These are phyloP conservation scores for Hibiscus trionum DNA, from an alignment of 345 rosid species.

Conservation along the genomic window DNA sequence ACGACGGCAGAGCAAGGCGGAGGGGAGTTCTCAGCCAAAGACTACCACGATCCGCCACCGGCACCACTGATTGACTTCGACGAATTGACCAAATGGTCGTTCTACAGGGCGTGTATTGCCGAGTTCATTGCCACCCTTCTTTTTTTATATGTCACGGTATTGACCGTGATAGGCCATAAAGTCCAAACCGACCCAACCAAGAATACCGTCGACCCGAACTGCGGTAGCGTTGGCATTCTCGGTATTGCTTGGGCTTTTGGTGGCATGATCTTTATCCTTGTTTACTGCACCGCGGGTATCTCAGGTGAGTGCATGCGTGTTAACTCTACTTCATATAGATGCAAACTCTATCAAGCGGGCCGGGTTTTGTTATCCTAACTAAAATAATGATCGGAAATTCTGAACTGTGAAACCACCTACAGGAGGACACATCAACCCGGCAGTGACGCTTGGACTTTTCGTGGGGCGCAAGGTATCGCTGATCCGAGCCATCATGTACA, in stretches of 20 bases:
- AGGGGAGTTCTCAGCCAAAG: conserved; percentile 42
- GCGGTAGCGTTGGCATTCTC: conserved; percentile 77
- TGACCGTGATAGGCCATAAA: conserved; percentile 76
- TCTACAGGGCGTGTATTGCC: conserved; percentile 68
- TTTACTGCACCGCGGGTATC: conserved; percentile 82
- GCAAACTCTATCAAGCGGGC: too few species aligned
- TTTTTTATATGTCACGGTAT: conserved; percentile 62
- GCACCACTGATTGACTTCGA: conserved; percentile 50
- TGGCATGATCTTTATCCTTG: conserved; percentile 53
- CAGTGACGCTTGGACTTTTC: conserved; percentile 56
- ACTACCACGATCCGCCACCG: conserved; percentile 70
- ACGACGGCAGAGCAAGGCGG: conserved; percentile 21
- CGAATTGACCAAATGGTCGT: conserved; percentile 63
- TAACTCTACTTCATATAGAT: too few species aligned
- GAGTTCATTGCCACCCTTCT: conserved; percentile 82
- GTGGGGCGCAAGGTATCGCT: conserved; percentile 46
- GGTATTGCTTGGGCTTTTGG: conserved; percentile 97
- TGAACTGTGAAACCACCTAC: neutral
- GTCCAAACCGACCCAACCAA: conserved; percentile 31
- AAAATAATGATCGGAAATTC: too few species aligned
- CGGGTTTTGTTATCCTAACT: too few species aligned
- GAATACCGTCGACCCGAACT: conserved; percentile 20
- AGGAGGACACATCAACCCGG: conserved; percentile 67
- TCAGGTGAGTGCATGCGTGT: conserved; percentile 41
- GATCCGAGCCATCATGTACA: conserved; percentile 45